Percentiles rank a stretch among this genome's conserved stretches.
Evolutionary conservation across 805 yeast genomes (phyloP).

Genomic region (Ogataea populi-albae): DNA sequence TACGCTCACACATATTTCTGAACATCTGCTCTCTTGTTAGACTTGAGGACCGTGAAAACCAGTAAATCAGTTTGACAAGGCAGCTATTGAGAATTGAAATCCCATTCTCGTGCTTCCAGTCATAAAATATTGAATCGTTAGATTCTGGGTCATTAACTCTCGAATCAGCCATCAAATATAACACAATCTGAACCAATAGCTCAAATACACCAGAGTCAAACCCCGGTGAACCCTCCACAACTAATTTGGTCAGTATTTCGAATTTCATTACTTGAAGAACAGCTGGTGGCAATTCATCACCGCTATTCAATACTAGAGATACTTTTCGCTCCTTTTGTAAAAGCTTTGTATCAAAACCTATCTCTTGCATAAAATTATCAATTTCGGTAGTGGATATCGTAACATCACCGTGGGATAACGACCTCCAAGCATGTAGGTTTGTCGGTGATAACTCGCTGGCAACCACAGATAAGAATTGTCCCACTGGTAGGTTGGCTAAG

Average conservation of each 20-base stretch:
- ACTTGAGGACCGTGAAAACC: slow-evolving; percentile 4
- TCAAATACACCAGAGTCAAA: not conserved
- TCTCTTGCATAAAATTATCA: slow-evolving; percentile 3
- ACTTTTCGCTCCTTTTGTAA: not conserved
- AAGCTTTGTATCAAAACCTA: slow-evolving; percentile 8
- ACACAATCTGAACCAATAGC: slow-evolving; percentile 2
- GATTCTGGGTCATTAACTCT: slow-evolving; percentile 14
- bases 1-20: slow-evolving; percentile 1
- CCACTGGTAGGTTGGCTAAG: not conserved
- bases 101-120: slow-evolving; percentile 8
- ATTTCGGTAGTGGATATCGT: not conserved
- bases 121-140: slow-evolving; percentile 4
- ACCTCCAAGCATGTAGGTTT: not conserved
- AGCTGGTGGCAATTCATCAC: slow-evolving; percentile 9
- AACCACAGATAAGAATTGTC: not conserved
- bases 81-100: slow-evolving; percentile 12
- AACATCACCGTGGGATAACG: not conserved
- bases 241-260: slow-evolving; percentile 8
- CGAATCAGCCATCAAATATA: slow-evolving; percentile 13
- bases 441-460: not conserved
- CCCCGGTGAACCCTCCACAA: not conserved
- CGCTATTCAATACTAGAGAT: slow-evolving; percentile 9
- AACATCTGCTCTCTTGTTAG: slow-evolving; percentile 1
- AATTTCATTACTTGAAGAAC: slow-evolving; percentile 13
- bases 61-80: slow-evolving; percentile 10